These are phyloP conservation scores for Penicillium sp. DNA, from an alignment of 2,329 filamentous ascomycete species.

Conservation along the genomic window DNA sequence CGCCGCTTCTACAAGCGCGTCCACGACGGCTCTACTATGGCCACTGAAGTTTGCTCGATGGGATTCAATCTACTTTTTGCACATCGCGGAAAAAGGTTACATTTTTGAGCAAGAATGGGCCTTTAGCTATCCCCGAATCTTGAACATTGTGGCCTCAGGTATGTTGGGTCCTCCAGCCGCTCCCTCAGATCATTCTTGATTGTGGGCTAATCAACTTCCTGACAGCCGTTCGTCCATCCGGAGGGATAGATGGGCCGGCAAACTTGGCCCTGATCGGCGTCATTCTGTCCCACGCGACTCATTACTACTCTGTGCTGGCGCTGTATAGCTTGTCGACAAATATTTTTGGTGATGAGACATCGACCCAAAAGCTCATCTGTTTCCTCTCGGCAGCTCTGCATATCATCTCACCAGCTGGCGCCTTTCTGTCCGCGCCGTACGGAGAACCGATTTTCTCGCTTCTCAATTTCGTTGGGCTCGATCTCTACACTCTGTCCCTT, in stretches of 20 bases:
- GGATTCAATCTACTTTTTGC: slow-evolving; percentile 58
- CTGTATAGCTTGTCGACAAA: slow-evolving; percentile 61
- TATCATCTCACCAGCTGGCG: slow-evolving; percentile 75
- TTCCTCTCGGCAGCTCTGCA: slow-evolving; percentile 69
- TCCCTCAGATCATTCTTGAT: too few species aligned
- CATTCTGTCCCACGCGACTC: slow-evolving; percentile 63
- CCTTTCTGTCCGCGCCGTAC: slow-evolving; percentile 86
- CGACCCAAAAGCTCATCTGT: slow-evolving; percentile 26
- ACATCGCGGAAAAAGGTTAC: slow-evolving; percentile 49
- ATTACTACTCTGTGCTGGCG: slow-evolving; percentile 67
- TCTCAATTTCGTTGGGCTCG: slow-evolving; percentile 67
- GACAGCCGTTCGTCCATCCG: slow-evolving; percentile 21
- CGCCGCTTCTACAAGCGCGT: slow-evolving; percentile 2
- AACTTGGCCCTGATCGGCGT: slow-evolving; percentile 52
- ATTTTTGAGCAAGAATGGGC: slow-evolving; percentile 62
- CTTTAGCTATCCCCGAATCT: slow-evolving; percentile 50
- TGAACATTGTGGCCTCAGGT: slow-evolving; percentile 36
- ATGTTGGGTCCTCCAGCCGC: slow-evolving; percentile 2
- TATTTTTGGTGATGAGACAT: slow-evolving; percentile 44
- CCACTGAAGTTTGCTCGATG: slow-evolving; percentile 50
- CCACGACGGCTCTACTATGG: slow-evolving; percentile 15
- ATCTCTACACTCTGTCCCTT: slow-evolving; percentile 55
- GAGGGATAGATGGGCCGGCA: slow-evolving; percentile 16
- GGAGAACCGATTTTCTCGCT: slow-evolving; percentile 73
- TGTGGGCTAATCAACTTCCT: too few species aligned